Conservation (phyloP, 352 stramenopile genomes). For the Halophytophthora polymorphica region DNA sequence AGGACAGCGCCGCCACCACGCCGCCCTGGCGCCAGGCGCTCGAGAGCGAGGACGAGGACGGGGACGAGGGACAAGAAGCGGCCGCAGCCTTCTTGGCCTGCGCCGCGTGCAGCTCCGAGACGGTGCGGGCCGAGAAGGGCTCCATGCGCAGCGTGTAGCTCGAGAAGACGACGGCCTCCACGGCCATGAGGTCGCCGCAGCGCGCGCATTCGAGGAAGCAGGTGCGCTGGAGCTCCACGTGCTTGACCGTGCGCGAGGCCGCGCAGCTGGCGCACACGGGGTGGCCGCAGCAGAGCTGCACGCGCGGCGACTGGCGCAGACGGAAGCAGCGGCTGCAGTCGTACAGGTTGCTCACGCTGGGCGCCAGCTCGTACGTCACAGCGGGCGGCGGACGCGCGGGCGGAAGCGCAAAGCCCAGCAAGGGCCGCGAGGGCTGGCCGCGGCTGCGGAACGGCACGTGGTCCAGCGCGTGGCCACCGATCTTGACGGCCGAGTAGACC, state of each 20-base stretch:
- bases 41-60: slow-evolving; percentile 10
- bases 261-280: slow-evolving; percentile 56
- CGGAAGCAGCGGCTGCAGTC: slow-evolving; percentile 55
- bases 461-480: slow-evolving; percentile 72
- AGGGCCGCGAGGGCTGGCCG: slow-evolving; percentile 52
- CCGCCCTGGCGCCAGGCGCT: slow-evolving; percentile 39
- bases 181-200: slow-evolving; percentile 47
- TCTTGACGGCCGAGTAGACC: slow-evolving; percentile 66
- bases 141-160: slow-evolving; percentile 53
- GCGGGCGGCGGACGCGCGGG: slow-evolving; percentile 12
- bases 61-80: not conserved
- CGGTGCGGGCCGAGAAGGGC: slow-evolving; percentile 24
- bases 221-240: slow-evolving; percentile 34
- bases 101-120: slow-evolving; percentile 26
- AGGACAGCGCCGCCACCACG: slow-evolving; percentile 39
- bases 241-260: slow-evolving; percentile 37
- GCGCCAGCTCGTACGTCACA: slow-evolving; percentile 27
- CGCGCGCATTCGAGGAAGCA: slow-evolving; percentile 55
- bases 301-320: slow-evolving; percentile 47
- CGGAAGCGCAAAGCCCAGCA: slow-evolving; percentile 39
- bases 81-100: slow-evolving; percentile 1
- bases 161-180: slow-evolving; percentile 58
- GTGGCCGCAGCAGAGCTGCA: slow-evolving; percentile 69
- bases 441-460: slow-evolving; percentile 70
- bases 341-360: slow-evolving; percentile 46